phyloP scores from a whole-genome alignment of 1,284 basidiomycete genomes.

The Boletus chippewaensis region DNA sequence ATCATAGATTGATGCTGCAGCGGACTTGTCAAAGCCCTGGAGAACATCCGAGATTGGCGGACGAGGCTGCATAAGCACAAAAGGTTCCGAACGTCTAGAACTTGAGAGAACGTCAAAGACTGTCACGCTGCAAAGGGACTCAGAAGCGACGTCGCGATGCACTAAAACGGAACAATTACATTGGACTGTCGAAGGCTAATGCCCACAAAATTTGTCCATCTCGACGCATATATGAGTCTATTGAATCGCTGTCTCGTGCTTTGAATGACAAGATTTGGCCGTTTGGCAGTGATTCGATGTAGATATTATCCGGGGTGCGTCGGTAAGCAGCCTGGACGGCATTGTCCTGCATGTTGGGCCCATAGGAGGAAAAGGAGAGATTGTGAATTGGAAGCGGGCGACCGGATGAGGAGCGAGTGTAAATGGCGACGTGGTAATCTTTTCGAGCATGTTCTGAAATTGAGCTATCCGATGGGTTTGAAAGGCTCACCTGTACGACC shows the following conservation, averaged over 20 bases:
- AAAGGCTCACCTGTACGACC: slow-evolving; percentile 70
- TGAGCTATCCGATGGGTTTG: neutral
- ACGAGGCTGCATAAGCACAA: slow-evolving; percentile 74
- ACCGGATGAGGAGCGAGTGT: slow-evolving; percentile 37
- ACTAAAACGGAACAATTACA: slow-evolving; percentile 15
- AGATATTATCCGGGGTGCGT: slow-evolving; percentile 65
- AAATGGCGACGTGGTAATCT: slow-evolving; percentile 73
- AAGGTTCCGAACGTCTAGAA: slow-evolving; percentile 46
- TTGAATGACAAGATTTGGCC: slow-evolving; percentile 73
- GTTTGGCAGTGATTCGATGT: slow-evolving; percentile 72
- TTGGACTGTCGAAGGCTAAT: slow-evolving; percentile 28
- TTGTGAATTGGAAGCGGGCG: slow-evolving; percentile 57
- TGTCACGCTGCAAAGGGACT: slow-evolving; percentile 49
- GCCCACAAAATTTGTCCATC: slow-evolving; percentile 45
- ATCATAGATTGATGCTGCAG: slow-evolving; percentile 39
- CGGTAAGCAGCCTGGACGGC: slow-evolving; percentile 59
- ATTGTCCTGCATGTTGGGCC: slow-evolving; percentile 74
- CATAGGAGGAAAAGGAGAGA: slow-evolving; percentile 76
- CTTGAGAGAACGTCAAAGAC: slow-evolving; percentile 68
- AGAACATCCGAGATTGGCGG: slow-evolving; percentile 62
- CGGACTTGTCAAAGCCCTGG: slow-evolving; percentile 33
- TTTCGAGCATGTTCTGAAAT: slow-evolving; percentile 10
- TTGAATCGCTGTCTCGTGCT: slow-evolving; percentile 30
- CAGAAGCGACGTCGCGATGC: neutral
- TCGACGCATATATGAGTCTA: slow-evolving; percentile 22